Base-by-base conservation (phyloP, 768 basidiomycete genomes). In the Tulasnella calospora region DNA sequence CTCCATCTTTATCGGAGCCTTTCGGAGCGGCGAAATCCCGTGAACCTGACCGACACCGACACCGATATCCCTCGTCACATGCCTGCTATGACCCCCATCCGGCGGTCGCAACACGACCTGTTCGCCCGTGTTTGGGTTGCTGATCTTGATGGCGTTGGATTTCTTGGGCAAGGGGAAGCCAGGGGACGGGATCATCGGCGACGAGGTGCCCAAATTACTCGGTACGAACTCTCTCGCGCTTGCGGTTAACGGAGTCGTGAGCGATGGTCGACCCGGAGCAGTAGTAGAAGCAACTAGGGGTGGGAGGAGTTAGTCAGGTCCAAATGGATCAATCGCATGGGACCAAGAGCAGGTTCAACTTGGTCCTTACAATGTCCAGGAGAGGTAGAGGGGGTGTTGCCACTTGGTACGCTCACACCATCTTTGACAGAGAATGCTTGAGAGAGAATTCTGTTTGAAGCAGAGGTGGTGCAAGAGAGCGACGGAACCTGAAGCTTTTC, bases 211-310 rank as follows among this genome's bases (percentile, higher is more conserved):
- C 33, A 33, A 3, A 17, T 12, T 10, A 30, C 85, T 82, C 10
- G 93, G 93, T 23, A 93, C 89, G 82, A 94, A 94, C 3, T 91
- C 82, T 78, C 84, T 87, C 3, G 93, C 92, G 81, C 86, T 87
- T 3, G 89, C 88, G 82, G 90, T 93, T 71, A 94, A 86, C 38
- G 51, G 13, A 27, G 47, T 70, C n/a, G 36, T 69, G 7, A 57
- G 7, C 6, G 55, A 57, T 17, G 73, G 51, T 67, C 30, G 61
- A 27, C 3, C 61, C 2, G 47, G 38, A 36, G 36, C 35, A 8
- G 55, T 41, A 1, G n/a, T 33, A 46, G 38, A n/a, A 46, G 30
- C 38, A n/a, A n/a, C n/a, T n/a, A n/a, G n/a, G n/a, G n/a, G n/a
- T n/a, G n/a, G n/a, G n/a, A n/a, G n/a, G 10, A 30, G 57, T 61